Evolutionary conservation across 2,329 filamentous ascomycete species (phyloP), one percentile per base, ranked within the genome.

Genomic region (Xylaria sp.): DNA sequence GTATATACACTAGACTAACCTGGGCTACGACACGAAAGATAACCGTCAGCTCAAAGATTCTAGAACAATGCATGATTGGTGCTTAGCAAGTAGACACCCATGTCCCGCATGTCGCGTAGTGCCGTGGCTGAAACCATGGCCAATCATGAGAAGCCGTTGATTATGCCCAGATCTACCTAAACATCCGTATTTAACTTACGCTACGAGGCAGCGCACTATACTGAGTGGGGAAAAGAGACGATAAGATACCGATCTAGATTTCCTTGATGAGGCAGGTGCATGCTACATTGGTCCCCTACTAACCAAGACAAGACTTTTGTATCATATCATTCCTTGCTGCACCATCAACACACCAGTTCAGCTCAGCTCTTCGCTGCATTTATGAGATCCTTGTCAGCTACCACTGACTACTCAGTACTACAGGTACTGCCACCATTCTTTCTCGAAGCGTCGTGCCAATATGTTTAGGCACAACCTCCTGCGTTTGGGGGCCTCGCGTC

Each of bases 41-140:
- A 60, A 57, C 20, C 20, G 8, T 67, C 64, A 64, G 67, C 67
- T 67, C 10, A 31, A 31, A 57, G 64, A 64, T 69, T 67, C 67
- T 69, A 69, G 67, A 69, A 67, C 51, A 56, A 60, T 43, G 51
- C 58, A 48, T 49, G 36, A 56, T 61, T 55, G 49, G 36, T 41
- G 31, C 9, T 6, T 20, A 13, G 59, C 12, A 41, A 23, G 39
- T 65, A 51, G 41, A 52, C 12, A 41, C 39, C 39, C 33, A 41
- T 41, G 39, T 41, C 39, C 12, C 2, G 13, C 39, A 41, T 41
- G 39, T 41, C 39, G 39, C 15, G 39, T 41, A 54, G 20, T 54
- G 66, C 43, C 10, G 43, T 66, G 62, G 57, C 62, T 58, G 62
- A 62, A 54, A 46, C 31, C 1, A 20, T n/a, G 41, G 57, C 67